Percentiles rank a stretch among this genome's conserved stretches.
These are phyloP conservation scores for Rhizophagus sp. DNA, from an alignment of 192 early-diverging fungal species.

Conservation along the genomic window DNA sequence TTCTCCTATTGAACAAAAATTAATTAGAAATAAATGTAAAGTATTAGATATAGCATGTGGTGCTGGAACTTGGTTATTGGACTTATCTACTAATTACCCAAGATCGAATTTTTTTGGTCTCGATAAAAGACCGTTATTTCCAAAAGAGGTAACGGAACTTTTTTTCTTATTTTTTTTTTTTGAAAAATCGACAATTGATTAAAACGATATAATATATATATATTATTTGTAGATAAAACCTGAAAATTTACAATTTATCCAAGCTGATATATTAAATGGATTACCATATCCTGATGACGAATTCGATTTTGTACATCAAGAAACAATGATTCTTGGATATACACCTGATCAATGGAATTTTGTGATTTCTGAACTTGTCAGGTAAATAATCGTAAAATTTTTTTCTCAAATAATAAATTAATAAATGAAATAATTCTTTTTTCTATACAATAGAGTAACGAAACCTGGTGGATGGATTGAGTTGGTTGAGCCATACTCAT, in stretches of 20 bases:
- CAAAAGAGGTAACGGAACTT: neutral
- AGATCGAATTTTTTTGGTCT: neutral
- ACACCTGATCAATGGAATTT: neutral
- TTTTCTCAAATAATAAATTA: too few species aligned
- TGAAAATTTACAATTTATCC: neutral
- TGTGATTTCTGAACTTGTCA: neutral
- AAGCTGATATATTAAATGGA: neutral
- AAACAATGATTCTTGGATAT: neutral
- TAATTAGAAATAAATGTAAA: neutral
- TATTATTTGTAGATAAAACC: neutral
- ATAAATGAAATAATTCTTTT: too few species aligned
- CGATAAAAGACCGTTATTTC: neutral
- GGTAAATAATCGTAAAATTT: neutral
- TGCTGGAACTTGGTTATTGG: neutral
- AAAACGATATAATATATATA: too few species aligned
- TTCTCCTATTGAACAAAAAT: neutral
- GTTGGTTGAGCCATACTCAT: too few species aligned
- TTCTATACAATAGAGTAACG: too few species aligned
- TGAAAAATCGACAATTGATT: too few species aligned
- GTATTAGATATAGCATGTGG: neutral
- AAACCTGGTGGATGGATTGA: too few species aligned
- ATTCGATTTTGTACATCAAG: neutral
- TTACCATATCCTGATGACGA: neutral
- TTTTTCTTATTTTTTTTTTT: too few species aligned
- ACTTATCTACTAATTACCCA: neutral